Percentiles rank a stretch among this genome's conserved stretches.
Conservation (phyloP, 139 green algal genomes). For the Volvox africanus region DNA sequence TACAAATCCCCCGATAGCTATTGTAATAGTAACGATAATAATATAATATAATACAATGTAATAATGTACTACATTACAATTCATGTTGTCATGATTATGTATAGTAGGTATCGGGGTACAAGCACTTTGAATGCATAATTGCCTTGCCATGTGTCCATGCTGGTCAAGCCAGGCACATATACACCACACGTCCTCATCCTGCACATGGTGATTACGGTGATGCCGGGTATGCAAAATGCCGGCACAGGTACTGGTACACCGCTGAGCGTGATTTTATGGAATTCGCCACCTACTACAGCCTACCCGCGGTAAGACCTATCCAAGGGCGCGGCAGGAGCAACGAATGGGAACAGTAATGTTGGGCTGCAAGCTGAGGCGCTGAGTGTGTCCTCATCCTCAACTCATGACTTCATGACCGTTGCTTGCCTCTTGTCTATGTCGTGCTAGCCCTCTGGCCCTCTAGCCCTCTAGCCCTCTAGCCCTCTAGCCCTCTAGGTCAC, state of each 20-base stretch:
- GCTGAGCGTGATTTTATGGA: constrained; percentile 53
- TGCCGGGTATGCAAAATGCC: too few relatives aligned
- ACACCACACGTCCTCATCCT: too few relatives aligned
- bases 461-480: background rate
- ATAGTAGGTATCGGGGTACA: too few relatives aligned
- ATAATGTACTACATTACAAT: too few relatives aligned
- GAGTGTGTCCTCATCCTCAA: background rate
- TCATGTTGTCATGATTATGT: too few relatives aligned
- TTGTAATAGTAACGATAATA: too few relatives aligned
- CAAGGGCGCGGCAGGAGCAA: background rate
- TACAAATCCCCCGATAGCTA: too few relatives aligned
- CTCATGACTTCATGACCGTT: background rate
- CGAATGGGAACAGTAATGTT: background rate
- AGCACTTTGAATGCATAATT: too few relatives aligned
- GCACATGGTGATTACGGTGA: too few relatives aligned
- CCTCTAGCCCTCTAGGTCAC: background rate
- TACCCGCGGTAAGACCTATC: constrained; percentile 31
- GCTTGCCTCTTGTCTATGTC: background rate
- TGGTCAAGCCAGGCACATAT: too few relatives aligned
- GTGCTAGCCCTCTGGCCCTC: background rate
- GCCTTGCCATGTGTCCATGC: too few relatives aligned
- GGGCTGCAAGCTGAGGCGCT: background rate
- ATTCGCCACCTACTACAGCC: constrained; percentile 54
- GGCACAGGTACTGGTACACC: constrained; percentile 41
- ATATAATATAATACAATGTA: too few relatives aligned